Evolutionary conservation across 192 early-diverging fungal genomes (phyloP).

Genomic region (Backusella sp.): DNA sequence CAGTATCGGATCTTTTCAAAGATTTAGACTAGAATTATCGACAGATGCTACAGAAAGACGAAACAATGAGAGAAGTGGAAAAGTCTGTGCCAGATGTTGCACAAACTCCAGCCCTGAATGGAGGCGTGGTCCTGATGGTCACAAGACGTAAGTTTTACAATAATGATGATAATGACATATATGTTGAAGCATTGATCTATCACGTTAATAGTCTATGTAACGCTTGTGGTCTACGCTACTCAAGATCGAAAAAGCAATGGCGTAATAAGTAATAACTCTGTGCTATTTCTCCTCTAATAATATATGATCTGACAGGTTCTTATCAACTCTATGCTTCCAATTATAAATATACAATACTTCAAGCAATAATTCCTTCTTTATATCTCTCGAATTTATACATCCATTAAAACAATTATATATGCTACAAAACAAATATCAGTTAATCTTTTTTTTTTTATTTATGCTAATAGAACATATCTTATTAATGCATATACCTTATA

Average conservation of each 20-base stretch:
- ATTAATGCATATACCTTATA: not conserved
- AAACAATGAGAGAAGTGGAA: not conserved
- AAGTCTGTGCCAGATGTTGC: slow-evolving; percentile 22
- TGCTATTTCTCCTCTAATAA: not conserved
- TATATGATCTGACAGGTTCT: not conserved
- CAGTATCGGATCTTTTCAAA: not conserved
- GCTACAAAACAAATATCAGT: not conserved
- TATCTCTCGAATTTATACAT: not conserved
- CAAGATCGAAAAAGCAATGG: slow-evolving; percentile 1
- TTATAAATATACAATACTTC: not conserved
- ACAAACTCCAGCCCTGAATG: slow-evolving; percentile 26
- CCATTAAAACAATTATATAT: not conserved
- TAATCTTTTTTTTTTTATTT: not conserved
- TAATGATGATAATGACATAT: not conserved
- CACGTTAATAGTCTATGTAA: slow-evolving; percentile 1
- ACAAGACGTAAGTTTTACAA: slow-evolving; percentile 15
- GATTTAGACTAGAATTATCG: not conserved
- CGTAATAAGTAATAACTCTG: slow-evolving; percentile 1
- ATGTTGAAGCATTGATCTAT: not conserved
- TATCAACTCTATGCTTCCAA: not conserved
- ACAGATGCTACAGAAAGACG: not conserved
- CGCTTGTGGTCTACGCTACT: slow-evolving; percentile 6
- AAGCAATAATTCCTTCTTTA: not conserved
- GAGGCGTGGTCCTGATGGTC: slow-evolving; percentile 26
- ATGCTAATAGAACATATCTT: not conserved